Conservation (phyloP, 768 basidiomycete species). For the Phlebiopsis flavidoalba region DNA sequence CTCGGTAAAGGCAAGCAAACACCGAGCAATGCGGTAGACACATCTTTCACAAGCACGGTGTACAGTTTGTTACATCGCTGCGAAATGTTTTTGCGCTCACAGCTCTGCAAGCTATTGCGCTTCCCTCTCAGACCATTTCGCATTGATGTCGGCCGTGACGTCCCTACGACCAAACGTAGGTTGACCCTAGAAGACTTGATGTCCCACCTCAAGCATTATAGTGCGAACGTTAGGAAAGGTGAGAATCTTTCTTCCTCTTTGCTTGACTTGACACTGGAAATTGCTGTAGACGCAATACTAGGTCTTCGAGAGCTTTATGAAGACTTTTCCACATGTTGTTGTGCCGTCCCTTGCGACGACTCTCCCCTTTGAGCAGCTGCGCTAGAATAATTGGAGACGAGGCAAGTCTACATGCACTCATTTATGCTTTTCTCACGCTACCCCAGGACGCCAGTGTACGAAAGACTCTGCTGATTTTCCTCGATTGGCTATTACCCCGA, state of each 20-base stretch:
- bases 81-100: background rate
- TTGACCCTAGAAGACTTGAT: constrained; percentile 75
- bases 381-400: constrained; percentile 80
- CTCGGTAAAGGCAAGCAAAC: constrained; percentile 90
- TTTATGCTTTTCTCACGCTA: background rate
- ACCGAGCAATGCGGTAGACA: constrained; percentile 85
- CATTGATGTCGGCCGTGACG: constrained; percentile 45
- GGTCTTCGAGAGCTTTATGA: constrained; percentile 72
- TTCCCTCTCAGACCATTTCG: constrained; percentile 80
- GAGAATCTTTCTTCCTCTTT: constrained; percentile 1
- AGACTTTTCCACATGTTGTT: constrained; percentile 50
- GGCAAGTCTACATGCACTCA: constrained; percentile 35
- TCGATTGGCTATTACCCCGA: constrained; percentile 67
- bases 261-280: too few species aligned
- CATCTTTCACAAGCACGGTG: constrained; percentile 94
- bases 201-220: constrained; percentile 80
- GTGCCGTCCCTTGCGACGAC: constrained; percentile 47
- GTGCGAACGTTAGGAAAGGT: constrained; percentile 71
- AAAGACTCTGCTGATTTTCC: constrained; percentile 62
- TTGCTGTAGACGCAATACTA: constrained; percentile 56
- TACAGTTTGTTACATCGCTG: constrained; percentile 35
- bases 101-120: constrained; percentile 64
- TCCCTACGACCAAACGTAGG: constrained; percentile 73
- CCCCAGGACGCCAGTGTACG: constrained; percentile 75
- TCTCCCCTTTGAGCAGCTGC: constrained; percentile 51